Evolutionary conservation across 1,284 basidiomycete species (phyloP), one percentile per base, ranked within the genome.

Genomic region (Marasmius oreades): DNA sequence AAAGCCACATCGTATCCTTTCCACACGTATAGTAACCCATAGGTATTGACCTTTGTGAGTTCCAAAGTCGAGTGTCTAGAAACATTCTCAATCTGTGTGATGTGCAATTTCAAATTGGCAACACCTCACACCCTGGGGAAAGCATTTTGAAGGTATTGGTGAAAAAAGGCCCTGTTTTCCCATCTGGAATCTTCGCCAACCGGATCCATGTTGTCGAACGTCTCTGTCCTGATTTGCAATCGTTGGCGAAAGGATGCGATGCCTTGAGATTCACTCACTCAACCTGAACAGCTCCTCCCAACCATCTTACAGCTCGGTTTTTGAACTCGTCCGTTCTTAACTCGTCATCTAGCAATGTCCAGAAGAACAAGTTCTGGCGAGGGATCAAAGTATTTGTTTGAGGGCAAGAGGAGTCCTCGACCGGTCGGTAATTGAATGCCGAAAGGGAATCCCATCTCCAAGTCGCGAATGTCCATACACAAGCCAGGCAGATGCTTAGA

Each of bases 161-260:
- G 81, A 63, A 84, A 75, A 22, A 72, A 68, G 0, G 61, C 70
- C 57, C 82, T 79, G 3, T 68, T 72, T n/a, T 78, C 71, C 81
- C 81, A 84, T 18, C 80, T 73, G 1, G 73, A 66, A 62, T 85
- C 82, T 51, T 73, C 66, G 5, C 76, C 80, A 23, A 81, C 69
- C 2, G 73, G 71, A 10, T 70, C 77, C 72, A 81, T 77, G 45
- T 69, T 70, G 61, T 81, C 78, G 58, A 69, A 79, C 1, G 78
- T 75, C 62, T 80, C 78, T 5, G 78, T 79, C 18, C 77, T 79
- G 88, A 77, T 88, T 83, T 75, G 91, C 59, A 91, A 70, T 1
- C 86, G 92, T 70, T 95, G 92, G 28, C 4, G 90, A 88, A 16
- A 95, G 71, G 20, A 95, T 92, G 0, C 10, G 7, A 46, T 51